Evolutionary conservation across 179 eudicot genomes (phyloP), one percentile per base, ranked within the genome.

Genomic region (Beta corolliflora): DNA sequence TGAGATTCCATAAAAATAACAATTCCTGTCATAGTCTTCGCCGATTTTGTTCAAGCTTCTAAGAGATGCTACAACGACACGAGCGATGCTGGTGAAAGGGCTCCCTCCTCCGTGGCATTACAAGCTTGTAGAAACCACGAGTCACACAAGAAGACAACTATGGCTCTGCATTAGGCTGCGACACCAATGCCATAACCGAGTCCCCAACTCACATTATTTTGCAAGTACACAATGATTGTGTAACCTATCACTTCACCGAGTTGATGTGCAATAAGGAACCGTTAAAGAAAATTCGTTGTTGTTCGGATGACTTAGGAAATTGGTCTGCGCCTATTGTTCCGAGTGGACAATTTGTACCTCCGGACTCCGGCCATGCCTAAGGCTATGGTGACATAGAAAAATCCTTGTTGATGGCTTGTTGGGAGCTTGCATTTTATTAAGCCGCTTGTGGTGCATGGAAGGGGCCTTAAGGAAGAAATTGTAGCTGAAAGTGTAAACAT

Each of bases 261-360:
- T 18, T 79, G 52, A 69, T 79, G 70, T 2, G 67, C 75, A 74
- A 69, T 44, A 18, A 79, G 59, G 60, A 54, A 79, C 21, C 70
- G 70, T 79, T 79, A 14, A 79, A 55, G 81, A 79, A 79, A n/a
- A 69, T n/a, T 7, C 55, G 66, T 5, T 65, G 81, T 16, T 79
- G 81, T 48, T 79, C 54, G 1, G 66, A 3, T 79, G 63, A 58
- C 21, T 79, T 79, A 5, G 70, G 23, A 74, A 55, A 55, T 69
- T 79, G 81, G 68, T 79, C 25, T 6, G 75, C 75, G 44, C 81
- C 81, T 2, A 79, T 36, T 54, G 81, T 68, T 59, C 75, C 45
- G 0, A 79, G 75, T 64, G 69, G 36, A 75, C 55, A 79, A 25
- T 74, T 63, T 10, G 81, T 54, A 75, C 81, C 70, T 52, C 81